Conservation (phyloP, 83 land plant species). For the Isoetes engelmannii region DNA sequence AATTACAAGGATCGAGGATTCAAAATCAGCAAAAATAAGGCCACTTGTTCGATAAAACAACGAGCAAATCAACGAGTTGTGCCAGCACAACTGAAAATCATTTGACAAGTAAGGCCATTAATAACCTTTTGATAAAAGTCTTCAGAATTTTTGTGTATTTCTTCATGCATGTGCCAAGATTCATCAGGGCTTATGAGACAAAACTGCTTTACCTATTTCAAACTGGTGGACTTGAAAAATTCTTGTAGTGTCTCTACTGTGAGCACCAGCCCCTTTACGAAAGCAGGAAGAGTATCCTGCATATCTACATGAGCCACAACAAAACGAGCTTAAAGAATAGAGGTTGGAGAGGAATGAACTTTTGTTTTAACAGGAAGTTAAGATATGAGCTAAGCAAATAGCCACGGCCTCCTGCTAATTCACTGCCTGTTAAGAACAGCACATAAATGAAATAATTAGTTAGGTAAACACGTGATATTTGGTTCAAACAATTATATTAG, state of each 20-base stretch:
- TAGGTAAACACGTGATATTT: neutral
- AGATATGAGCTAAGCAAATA: conserved; percentile 78
- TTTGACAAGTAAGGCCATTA: neutral
- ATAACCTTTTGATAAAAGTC: conserved; percentile 84
- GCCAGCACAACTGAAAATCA: too few species aligned
- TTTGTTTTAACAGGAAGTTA: conserved; percentile 56
- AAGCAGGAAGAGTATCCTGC: conserved; percentile 96
- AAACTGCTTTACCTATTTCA: conserved; percentile 94
- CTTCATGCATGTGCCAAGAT: conserved; percentile 94
- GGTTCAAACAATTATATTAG: too few species aligned
- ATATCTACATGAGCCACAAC: conserved; percentile 45
- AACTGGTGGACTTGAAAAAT: conserved; percentile 96
- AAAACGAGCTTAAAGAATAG: conserved; percentile 83
- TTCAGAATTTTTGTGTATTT: conserved; percentile 88
- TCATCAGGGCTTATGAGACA: conserved; percentile 82
- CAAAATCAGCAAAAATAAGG: too few species aligned
- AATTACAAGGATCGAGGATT: too few species aligned
- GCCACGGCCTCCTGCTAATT: conserved; percentile 90
- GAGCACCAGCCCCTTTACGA: conserved; percentile 92
- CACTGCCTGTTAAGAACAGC: conserved; percentile 49
- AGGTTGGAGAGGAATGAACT: conserved; percentile 56
- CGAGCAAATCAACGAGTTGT: neutral
- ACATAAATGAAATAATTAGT: neutral
- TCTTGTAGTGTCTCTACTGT: conserved; percentile 89
- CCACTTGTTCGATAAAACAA: too few species aligned